Base-by-base conservation (phyloP, 2,329 filamentous ascomycete species). In the Westerdykella aurantiaca region DNA sequence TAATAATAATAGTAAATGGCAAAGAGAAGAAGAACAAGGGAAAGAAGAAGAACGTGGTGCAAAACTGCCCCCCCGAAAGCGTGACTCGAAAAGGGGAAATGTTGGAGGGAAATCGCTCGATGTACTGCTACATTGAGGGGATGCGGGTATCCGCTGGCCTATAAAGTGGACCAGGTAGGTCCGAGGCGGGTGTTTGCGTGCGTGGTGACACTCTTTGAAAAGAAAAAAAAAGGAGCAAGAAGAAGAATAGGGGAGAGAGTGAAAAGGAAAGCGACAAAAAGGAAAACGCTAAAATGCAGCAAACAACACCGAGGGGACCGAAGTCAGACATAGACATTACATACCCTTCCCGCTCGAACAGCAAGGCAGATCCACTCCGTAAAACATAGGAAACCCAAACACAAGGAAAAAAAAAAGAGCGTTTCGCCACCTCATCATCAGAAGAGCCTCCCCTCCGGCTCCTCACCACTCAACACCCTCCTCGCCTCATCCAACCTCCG, bases 401-500 rank as follows among this genome's bases (percentile, higher is more conserved):
- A 37, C n/a, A 40, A 39, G 38, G 23, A 38, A 39, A 44, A 34
- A 2, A 38, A 11, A 18, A 35, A 13, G 33, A 35, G 13, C 33
- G 33, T 3, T 17, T 37, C 34, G 35, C 3, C 35, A n/a, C 18
- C 14, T 4, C n/a, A 10, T 14, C 37, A 16, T 13, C 6, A 35
- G 13, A 35, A 9, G 33, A 35, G 33, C 17, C 11, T 29, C 11
- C 25, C 33, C 37, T 55, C 52, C 3, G 48, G n/a, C 22, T 57
- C 55, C 46, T 82, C 70, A 5, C 86, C 87, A 52, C 91, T 86
- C 23, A 95, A 72, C 3, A 87, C 77, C 41, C 79, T 76, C 47
- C 82, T 80, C 5, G 88, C 89, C 41, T 81, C 79, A 52, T 94
- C 87, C 40, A 95, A 75, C 52, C 85, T 76, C 50, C 85, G 73